These are phyloP conservation scores for Delonix regia DNA, from an alignment of 306 rosid genomes.

Conservation along the genomic window DNA sequence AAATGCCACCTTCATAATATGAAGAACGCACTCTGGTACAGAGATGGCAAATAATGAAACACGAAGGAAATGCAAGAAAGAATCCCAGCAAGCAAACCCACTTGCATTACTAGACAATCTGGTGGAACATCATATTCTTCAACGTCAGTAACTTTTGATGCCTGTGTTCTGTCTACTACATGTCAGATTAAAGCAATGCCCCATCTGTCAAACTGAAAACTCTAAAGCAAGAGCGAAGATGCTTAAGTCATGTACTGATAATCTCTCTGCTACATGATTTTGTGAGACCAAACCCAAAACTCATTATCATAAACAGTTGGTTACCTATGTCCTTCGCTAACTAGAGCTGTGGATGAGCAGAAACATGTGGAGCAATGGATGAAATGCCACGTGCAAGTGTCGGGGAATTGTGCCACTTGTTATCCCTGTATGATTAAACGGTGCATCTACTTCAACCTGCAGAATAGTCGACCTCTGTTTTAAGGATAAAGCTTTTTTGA, in stretches of 20 bases:
- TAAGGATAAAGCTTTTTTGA: not conserved
- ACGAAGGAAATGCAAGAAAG: not conserved
- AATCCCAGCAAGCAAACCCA: slow-evolving; percentile 22
- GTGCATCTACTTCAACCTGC: not conserved
- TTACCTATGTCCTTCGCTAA: too few relatives aligned
- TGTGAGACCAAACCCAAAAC: not conserved
- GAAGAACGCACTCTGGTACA: not conserved
- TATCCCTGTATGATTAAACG: not conserved
- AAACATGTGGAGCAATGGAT: not conserved
- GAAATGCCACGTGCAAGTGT: not conserved
- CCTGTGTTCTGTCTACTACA: not conserved
- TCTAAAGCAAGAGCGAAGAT: too few relatives aligned
- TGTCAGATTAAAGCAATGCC: not conserved
- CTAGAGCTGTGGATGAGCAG: too few relatives aligned
- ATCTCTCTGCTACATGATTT: not conserved
- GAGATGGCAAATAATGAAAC: not conserved
- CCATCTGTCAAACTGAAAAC: too few relatives aligned
- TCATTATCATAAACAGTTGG: not conserved
- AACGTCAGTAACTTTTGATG: not conserved
- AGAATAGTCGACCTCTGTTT: not conserved
- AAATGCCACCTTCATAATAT: not conserved
- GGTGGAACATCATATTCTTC: slow-evolving; percentile 52
- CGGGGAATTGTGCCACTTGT: not conserved
- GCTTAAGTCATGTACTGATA: not conserved
- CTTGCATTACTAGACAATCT: slow-evolving; percentile 34